Evolutionary conservation across 495 filamentous ascomycete genomes (phyloP).

Genomic region (Xylaria cubensis): DNA sequence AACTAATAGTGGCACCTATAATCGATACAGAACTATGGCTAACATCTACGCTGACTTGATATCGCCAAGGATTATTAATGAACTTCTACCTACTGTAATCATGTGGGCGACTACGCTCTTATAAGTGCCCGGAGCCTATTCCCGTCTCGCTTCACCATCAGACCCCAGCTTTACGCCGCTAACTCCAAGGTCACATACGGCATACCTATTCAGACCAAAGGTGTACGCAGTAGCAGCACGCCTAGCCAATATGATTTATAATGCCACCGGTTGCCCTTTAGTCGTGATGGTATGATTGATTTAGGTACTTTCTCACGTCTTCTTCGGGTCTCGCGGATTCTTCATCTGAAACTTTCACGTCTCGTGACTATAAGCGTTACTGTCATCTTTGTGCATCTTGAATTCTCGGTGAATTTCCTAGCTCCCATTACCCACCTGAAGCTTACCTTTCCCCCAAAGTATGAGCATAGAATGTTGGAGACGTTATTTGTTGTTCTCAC

Average conservation of each 20-base stretch:
- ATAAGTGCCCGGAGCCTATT: background rate
- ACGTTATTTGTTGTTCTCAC: background rate
- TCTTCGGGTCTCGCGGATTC: background rate
- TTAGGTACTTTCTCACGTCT: background rate
- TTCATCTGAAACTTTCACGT: background rate
- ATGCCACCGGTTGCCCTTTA: background rate
- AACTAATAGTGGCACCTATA: too few species aligned
- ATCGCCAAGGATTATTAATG: background rate
- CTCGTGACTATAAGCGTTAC: background rate
- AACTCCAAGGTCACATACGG: background rate
- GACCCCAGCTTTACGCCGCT: background rate
- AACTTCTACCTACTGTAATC: background rate
- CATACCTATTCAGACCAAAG: background rate
- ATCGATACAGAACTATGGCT: background rate
- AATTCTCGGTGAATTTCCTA: background rate
- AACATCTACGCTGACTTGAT: background rate
- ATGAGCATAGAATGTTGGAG: background rate
- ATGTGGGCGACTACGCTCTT: background rate
- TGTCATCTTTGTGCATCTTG: background rate
- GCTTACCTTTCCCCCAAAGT: background rate
- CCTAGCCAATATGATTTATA: slow-evolving; percentile 2
- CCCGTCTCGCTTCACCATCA: background rate
- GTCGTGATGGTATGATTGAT: background rate
- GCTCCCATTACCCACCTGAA: background rate
- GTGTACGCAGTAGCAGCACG: background rate